These are phyloP conservation scores for Stylosanthes scabra DNA, from an alignment of 331 rosid genomes.

Conservation along the genomic window DNA sequence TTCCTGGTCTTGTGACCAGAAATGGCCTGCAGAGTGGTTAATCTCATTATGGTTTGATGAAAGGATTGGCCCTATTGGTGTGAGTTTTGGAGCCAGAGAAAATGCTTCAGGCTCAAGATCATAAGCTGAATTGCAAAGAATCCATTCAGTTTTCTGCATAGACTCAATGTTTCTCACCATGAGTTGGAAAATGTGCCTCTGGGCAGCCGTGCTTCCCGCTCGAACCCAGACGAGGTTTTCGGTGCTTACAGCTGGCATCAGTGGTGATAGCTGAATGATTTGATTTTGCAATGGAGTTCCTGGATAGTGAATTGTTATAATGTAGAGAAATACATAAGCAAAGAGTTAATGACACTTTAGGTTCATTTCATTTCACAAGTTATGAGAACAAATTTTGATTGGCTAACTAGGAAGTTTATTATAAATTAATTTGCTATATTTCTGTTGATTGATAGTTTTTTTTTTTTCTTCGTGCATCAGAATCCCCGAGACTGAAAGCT, in stretches of 20 bases:
- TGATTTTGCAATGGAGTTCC: slow-evolving; percentile 49
- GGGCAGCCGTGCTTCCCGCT: slow-evolving; percentile 48
- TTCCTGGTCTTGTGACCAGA: slow-evolving; percentile 55
- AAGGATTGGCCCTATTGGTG: slow-evolving; percentile 69
- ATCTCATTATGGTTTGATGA: slow-evolving; percentile 52
- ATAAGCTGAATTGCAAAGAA: slow-evolving; percentile 60
- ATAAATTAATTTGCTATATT: not conserved
- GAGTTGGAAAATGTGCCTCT: slow-evolving; percentile 57
- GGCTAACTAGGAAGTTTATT: not conserved
- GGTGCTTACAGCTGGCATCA: slow-evolving; percentile 54
- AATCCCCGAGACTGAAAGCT: no score
- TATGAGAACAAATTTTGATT: not conserved
- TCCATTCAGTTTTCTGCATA: slow-evolving; percentile 44
- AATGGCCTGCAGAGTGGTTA: slow-evolving; percentile 45
- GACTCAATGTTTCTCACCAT: slow-evolving; percentile 51
- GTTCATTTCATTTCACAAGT: not conserved
- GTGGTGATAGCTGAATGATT: slow-evolving; percentile 49
- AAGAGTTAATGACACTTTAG: not conserved
- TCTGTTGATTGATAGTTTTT: not conserved
- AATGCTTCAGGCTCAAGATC: slow-evolving; percentile 64
- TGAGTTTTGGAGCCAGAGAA: slow-evolving; percentile 48
- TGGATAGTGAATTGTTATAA: slow-evolving; percentile 35
- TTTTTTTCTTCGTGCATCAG: no score
- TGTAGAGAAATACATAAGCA: not conserved
- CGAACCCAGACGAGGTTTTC: slow-evolving; percentile 55